Conservation (phyloP, 306 rosid genomes). For the Cicer bijugum region DNA sequence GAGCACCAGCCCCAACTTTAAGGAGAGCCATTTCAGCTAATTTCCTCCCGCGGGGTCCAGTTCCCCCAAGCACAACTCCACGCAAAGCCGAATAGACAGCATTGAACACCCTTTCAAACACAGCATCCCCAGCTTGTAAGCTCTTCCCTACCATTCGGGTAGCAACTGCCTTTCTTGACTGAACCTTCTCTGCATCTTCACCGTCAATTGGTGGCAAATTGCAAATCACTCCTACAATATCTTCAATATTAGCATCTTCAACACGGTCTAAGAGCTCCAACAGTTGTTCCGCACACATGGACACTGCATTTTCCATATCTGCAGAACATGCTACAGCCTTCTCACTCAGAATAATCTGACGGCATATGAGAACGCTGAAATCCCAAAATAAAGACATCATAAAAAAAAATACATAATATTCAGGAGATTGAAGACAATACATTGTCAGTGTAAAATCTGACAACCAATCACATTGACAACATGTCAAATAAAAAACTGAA, state of each 20-base stretch:
- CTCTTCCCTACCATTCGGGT: conserved; percentile 78
- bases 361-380: conserved; percentile 82
- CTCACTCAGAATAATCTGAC: conserved; percentile 79
- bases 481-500: too few relatives aligned
- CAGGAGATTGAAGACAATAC: too few relatives aligned
- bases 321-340: conserved; percentile 50
- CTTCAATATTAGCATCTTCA: conserved; percentile 69
- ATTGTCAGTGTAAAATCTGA: too few relatives aligned
- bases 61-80: conserved; percentile 79
- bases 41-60: conserved; percentile 65
- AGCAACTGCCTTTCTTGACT: conserved; percentile 62
- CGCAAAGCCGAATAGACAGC: conserved; percentile 72
- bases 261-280: conserved; percentile 55
- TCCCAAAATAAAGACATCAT: not conserved
- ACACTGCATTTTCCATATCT: conserved; percentile 59
- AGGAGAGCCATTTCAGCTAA: conserved; percentile 72
- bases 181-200: conserved; percentile 52
- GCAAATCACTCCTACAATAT: conserved; percentile 70
- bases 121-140: conserved; percentile 85
- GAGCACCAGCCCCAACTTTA: conserved; percentile 72
- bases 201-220: conserved; percentile 45
- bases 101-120: conserved; percentile 75
- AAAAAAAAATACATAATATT: too few relatives aligned
- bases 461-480: too few relatives aligned
- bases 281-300: conserved; percentile 59